phyloP scores from a whole-genome alignment of 495 filamentous ascomycete genomes.

The Daldinia childiae region DNA sequence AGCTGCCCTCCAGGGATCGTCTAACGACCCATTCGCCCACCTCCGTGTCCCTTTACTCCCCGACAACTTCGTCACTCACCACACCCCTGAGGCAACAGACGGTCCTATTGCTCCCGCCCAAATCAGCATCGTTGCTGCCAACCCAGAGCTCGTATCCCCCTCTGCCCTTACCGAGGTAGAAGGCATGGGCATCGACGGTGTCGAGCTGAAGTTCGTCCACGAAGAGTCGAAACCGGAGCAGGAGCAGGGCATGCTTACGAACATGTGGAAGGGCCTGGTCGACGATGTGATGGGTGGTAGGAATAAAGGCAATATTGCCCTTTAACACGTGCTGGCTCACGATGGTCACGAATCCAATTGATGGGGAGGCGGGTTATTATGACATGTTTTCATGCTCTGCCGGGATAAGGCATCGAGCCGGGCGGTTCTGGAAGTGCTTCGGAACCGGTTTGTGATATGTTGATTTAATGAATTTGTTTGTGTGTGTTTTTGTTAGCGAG shows the following conservation, averaged over 20 bases:
- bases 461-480: slow-evolving; percentile 34
- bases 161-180: slow-evolving; percentile 56
- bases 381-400: slow-evolving; percentile 27
- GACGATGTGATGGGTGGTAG: slow-evolving; percentile 54
- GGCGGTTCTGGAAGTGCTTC: slow-evolving; percentile 43
- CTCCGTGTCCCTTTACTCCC: slow-evolving; percentile 59
- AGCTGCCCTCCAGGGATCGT: slow-evolving; percentile 23
- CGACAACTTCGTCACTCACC: slow-evolving; percentile 49
- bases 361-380: neutral
- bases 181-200: slow-evolving; percentile 58
- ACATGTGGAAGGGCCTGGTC: slow-evolving; percentile 58
- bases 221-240: slow-evolving; percentile 40
- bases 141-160: slow-evolving; percentile 54
- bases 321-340: slow-evolving; percentile 31
- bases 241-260: slow-evolving; percentile 52
- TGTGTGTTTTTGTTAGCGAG: slow-evolving; percentile 18
- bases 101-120: slow-evolving; percentile 47
- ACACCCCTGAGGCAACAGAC: slow-evolving; percentile 47
- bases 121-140: slow-evolving; percentile 56
- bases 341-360: slow-evolving; percentile 18
- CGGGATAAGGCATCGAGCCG: slow-evolving; percentile 28
- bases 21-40: slow-evolving; percentile 49
- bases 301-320: slow-evolving; percentile 38
- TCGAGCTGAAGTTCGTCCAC: slow-evolving; percentile 58
- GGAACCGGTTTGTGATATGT: slow-evolving; percentile 35